phyloP scores from a whole-genome alignment of 129 eudicot genomes.

The Flaveria brownii region DNA sequence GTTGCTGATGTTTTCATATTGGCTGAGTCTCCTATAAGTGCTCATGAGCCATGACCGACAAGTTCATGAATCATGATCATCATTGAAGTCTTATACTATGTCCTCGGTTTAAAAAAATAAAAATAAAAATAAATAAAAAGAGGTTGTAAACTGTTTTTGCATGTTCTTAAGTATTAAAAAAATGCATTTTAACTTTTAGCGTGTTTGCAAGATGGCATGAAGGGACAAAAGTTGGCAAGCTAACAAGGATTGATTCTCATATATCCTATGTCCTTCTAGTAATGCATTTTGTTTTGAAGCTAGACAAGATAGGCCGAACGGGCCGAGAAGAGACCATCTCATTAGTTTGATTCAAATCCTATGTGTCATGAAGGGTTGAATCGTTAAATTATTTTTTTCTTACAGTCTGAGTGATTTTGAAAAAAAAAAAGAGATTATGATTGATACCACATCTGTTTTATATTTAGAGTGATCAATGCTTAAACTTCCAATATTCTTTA shows the following conservation, averaged over 20 bases:
- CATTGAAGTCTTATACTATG: neutral
- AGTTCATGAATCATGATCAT: neutral
- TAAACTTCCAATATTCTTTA: neutral
- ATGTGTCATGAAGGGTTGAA: neutral
- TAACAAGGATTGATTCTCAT: too few species aligned
- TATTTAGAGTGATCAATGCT: neutral
- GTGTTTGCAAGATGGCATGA: too few species aligned
- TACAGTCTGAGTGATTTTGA: too few species aligned
- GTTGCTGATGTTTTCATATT: conserved; percentile 54
- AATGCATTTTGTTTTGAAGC: neutral
- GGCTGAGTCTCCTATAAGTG: conserved; percentile 17
- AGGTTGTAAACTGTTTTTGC: neutral
- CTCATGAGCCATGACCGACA: neutral
- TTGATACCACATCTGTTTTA: neutral
- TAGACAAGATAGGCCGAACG: neutral
- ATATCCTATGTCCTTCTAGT: too few species aligned
- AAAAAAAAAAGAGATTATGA: neutral
- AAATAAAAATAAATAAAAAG: neutral
- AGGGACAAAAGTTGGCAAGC: too few species aligned
- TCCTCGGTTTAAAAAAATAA: neutral
- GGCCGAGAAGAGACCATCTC: neutral
- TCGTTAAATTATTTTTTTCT: neutral
- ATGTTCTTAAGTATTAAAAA: neutral
- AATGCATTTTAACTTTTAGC: neutral
- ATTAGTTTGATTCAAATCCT: neutral